Percentiles rank a stretch among this genome's conserved stretches.
These are phyloP conservation scores for Pilaira anomala DNA, from an alignment of 192 early-diverging fungal genomes.

Conservation along the genomic window DNA sequence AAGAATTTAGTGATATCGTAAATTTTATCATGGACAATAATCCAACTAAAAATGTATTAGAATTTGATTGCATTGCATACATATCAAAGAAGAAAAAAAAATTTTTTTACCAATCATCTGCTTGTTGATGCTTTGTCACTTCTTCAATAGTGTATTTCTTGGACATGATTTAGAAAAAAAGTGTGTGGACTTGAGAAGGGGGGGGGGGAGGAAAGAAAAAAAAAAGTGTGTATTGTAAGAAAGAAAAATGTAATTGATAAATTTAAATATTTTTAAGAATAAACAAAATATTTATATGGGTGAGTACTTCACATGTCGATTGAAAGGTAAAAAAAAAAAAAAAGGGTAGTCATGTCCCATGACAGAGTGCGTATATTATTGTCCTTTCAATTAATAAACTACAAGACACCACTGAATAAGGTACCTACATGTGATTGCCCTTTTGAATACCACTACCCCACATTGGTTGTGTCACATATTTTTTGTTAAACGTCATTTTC, in stretches of 20 bases:
- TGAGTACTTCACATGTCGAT: conserved; percentile 17
- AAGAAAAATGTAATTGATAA: neutral
- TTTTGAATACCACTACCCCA: too few relatives aligned
- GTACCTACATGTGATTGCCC: too few relatives aligned
- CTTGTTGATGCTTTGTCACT: conserved; percentile 42
- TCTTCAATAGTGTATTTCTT: conserved; percentile 38
- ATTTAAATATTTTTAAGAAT: neutral
- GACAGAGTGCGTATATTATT: too few relatives aligned
- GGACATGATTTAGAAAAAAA: conserved; percentile 16
- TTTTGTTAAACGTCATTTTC: too few relatives aligned
- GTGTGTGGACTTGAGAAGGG: neutral
- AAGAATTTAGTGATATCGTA: conserved; percentile 58
- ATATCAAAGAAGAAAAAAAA: too few relatives aligned
- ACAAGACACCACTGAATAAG: too few relatives aligned
- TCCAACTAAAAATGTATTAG: conserved; percentile 48
- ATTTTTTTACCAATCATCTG: conserved; percentile 27
- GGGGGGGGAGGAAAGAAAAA: too few relatives aligned
- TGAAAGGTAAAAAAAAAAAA: neutral
- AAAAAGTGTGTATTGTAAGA: too few relatives aligned
- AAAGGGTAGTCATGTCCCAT: too few relatives aligned
- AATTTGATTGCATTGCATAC: too few relatives aligned
- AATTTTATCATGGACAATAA: conserved; percentile 57
- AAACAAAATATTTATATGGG: neutral
- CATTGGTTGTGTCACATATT: too few relatives aligned
- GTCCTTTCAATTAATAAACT: too few relatives aligned